Conservation (phyloP, 1,284 basidiomycete species). For the Xerocomus amazonicus region DNA sequence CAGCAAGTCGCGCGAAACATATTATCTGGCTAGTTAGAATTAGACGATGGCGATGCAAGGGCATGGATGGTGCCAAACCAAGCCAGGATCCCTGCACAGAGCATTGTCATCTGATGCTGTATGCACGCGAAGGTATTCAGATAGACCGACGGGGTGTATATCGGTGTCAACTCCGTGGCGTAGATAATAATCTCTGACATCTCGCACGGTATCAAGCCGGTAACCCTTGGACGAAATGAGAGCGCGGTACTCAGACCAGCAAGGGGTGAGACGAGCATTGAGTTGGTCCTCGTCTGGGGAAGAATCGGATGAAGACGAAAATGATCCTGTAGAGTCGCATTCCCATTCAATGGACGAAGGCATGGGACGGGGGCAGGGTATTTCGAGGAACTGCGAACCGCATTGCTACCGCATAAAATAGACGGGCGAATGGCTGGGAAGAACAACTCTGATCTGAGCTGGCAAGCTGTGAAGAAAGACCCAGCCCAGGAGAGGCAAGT, state of each 20-base stretch:
- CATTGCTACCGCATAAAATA: slow-evolving; percentile 3
- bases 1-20: slow-evolving; percentile 66
- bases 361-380: slow-evolving; percentile 14
- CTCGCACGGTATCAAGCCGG: slow-evolving; percentile 64
- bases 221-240: slow-evolving; percentile 51
- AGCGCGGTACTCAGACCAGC: slow-evolving; percentile 57
- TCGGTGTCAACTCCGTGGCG: slow-evolving; percentile 1
- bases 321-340: too few species aligned
- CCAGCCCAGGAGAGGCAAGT: slow-evolving; percentile 3
- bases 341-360: slow-evolving; percentile 25
- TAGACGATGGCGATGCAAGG: slow-evolving; percentile 4
- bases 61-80: slow-evolving; percentile 42
- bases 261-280: slow-evolving; percentile 55
- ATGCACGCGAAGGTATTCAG: slow-evolving; percentile 37
- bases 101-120: slow-evolving; percentile 47
- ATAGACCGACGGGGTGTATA: slow-evolving; percentile 23
- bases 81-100: slow-evolving; percentile 64
- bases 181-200: too few species aligned
- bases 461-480: slow-evolving; percentile 6
- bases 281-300: slow-evolving; percentile 60
- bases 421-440: not conserved
- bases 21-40: slow-evolving; percentile 53
- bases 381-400: not conserved
- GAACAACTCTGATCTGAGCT: not conserved
- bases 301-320: slow-evolving; percentile 41